phyloP scores from a whole-genome alignment of 495 filamentous ascomycete species.

The Opeltia flavorubescens region DNA sequence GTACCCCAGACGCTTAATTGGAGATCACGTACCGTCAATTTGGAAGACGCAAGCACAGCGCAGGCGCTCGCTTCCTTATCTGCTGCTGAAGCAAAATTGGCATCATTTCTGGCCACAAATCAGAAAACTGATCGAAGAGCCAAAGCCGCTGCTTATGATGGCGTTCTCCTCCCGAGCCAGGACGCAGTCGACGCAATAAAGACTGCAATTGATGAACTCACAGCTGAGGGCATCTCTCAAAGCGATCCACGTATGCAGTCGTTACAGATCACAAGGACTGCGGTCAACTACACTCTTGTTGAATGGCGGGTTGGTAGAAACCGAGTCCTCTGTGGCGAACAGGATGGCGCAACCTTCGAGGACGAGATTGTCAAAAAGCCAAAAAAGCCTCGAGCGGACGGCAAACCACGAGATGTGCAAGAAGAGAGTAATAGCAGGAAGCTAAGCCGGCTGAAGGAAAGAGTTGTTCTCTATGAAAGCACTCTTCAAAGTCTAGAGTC shows the following conservation, averaged over 20 bases:
- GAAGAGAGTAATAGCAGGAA: slow-evolving; percentile 49
- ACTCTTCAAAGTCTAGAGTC: slow-evolving; percentile 81
- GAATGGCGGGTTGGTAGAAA: slow-evolving; percentile 93
- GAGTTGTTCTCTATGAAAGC: slow-evolving; percentile 84
- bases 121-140: slow-evolving; percentile 33
- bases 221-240: slow-evolving; percentile 66
- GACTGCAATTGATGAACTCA: slow-evolving; percentile 79
- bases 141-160: slow-evolving; percentile 75
- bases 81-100: slow-evolving; percentile 38
- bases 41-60: slow-evolving; percentile 88
- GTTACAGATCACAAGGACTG: slow-evolving; percentile 80
- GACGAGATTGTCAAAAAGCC: slow-evolving; percentile 31
- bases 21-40: slow-evolving; percentile 72
- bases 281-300: slow-evolving; percentile 83
- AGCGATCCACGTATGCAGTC: slow-evolving; percentile 83
- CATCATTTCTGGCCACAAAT: slow-evolving; percentile 26
- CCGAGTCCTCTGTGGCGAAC: slow-evolving; percentile 64
- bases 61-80: slow-evolving; percentile 48
- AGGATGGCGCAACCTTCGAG: slow-evolving; percentile 56
- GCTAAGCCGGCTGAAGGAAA: slow-evolving; percentile 68
- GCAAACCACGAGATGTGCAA: slow-evolving; percentile 31
- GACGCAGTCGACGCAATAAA: slow-evolving; percentile 90
- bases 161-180: slow-evolving; percentile 77
- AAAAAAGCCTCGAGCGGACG: slow-evolving; percentile 40
- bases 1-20: slow-evolving; percentile 70